phyloP scores from a whole-genome alignment of 1,284 basidiomycete genomes.

The Sporisorium sorghi region DNA sequence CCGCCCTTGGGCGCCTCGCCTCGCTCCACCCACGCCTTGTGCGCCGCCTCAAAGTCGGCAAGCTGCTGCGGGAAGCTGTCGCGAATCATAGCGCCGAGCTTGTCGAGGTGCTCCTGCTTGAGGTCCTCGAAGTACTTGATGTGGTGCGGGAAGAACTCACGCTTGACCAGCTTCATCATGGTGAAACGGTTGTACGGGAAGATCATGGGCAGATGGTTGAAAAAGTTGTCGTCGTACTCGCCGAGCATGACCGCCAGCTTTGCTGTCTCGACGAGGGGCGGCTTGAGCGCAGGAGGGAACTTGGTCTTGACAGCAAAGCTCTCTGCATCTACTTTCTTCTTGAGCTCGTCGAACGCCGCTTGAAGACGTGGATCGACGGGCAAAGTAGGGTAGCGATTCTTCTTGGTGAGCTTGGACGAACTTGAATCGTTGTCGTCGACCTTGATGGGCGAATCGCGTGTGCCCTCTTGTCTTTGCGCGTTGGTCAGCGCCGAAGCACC shows the following conservation, averaged over 20 bases:
- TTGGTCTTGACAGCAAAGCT: slow-evolving; percentile 76
- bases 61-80: slow-evolving; percentile 54
- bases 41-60: slow-evolving; percentile 56
- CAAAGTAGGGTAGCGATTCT: slow-evolving; percentile 54
- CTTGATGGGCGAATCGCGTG: slow-evolving; percentile 75
- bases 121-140: slow-evolving; percentile 57
- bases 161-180: slow-evolving; percentile 68
- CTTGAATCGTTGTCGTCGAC: slow-evolving; percentile 71
- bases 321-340: slow-evolving; percentile 73
- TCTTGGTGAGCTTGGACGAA: slow-evolving; percentile 70
- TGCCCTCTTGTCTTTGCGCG: slow-evolving; percentile 70
- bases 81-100: slow-evolving; percentile 48
- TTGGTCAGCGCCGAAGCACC: slow-evolving; percentile 37
- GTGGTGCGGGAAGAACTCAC: slow-evolving; percentile 65
- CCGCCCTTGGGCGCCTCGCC: slow-evolving; percentile 46
- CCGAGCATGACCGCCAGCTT: slow-evolving; percentile 82
- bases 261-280: slow-evolving; percentile 78
- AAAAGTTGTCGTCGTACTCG: slow-evolving; percentile 91
- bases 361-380: slow-evolving; percentile 77
- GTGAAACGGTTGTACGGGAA: slow-evolving; percentile 92
- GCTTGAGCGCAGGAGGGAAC: slow-evolving; percentile 85
- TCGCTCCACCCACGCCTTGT: slow-evolving; percentile 46
- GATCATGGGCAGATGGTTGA: slow-evolving; percentile 83
- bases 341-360: slow-evolving; percentile 76
- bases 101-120: slow-evolving; percentile 62